Conservation (phyloP, 2,329 filamentous ascomycete genomes). For the Penicillium sp. region DNA sequence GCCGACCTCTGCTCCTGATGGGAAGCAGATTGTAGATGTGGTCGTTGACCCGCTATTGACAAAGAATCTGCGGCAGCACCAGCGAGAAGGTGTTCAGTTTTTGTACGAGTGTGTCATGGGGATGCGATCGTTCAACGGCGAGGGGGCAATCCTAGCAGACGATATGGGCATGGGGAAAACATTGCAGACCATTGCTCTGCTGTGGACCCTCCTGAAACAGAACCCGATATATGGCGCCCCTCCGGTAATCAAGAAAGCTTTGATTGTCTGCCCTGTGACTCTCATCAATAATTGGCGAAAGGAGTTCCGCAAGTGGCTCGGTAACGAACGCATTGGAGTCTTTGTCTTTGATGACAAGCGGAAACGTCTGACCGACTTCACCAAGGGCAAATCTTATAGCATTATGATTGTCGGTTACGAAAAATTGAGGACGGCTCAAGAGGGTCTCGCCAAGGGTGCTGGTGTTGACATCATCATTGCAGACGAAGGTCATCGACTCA, state of each 20-base stretch:
- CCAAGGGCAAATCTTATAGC: conserved; percentile 66
- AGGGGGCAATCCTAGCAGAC: conserved; percentile 71
- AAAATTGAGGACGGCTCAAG: conserved; percentile 65
- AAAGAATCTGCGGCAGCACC: conserved; percentile 66
- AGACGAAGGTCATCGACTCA: conserved; percentile 69
- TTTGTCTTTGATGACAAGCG: conserved; percentile 64
- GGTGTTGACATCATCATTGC: conserved; percentile 70
- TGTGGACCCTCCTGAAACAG: conserved; percentile 73
- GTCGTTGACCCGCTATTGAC: conserved; percentile 68
- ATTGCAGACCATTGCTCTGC: conserved; percentile 67
- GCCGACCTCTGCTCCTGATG: conserved; percentile 56
- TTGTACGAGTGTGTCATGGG: conserved; percentile 78
- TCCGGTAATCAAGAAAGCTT: conserved; percentile 67
- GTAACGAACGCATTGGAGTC: conserved; percentile 68
- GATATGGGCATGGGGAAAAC: conserved; percentile 78
- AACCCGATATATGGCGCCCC: conserved; percentile 62
- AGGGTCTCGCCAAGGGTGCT: conserved; percentile 62
- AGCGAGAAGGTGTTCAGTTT: conserved; percentile 69
- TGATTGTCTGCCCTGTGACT: conserved; percentile 73
- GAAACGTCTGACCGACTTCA: conserved; percentile 66
- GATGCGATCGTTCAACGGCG: conserved; percentile 64
- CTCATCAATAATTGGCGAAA: conserved; percentile 72
- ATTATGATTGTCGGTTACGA: conserved; percentile 76
- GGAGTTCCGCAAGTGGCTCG: conserved; percentile 74
- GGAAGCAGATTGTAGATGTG: conserved; percentile 69